Percentiles rank a stretch among this genome's conserved stretches.
These are phyloP conservation scores for Acacia melanoxylon DNA, from an alignment of 306 rosid species.

Conservation along the genomic window DNA sequence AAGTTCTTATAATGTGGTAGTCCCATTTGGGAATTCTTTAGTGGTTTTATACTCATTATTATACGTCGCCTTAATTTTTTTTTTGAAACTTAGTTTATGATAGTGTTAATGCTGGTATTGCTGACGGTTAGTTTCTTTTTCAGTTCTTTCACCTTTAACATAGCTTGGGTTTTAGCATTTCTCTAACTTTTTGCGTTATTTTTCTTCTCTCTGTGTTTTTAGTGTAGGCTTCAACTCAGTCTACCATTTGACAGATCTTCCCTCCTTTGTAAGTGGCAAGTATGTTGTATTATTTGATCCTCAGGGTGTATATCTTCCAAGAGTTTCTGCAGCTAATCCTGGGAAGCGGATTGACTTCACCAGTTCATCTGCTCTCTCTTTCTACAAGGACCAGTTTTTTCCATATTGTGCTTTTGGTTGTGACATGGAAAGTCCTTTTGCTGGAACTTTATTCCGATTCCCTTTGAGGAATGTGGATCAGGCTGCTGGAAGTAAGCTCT, in stretches of 20 bases:
- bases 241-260: conserved; percentile 96
- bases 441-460: conserved; percentile 90
- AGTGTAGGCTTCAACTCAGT: conserved; percentile 99
- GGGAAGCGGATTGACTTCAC: conserved; percentile 93
- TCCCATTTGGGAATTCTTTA: not conserved
- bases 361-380: conserved; percentile 69
- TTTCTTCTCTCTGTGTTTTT: conserved; percentile 25
- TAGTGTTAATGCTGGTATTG: conserved; percentile 1
- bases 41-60: conserved; percentile 2
- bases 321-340: conserved; percentile 86
- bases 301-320: conserved; percentile 89
- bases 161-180: conserved; percentile 18
- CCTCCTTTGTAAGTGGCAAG: conserved; percentile 96
- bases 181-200: conserved; percentile 29
- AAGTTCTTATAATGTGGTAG: conserved; percentile 21
- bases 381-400: conserved; percentile 76
- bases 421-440: conserved; percentile 76
- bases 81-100: not conserved
- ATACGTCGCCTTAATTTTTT: not conserved
- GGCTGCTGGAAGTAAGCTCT: conserved; percentile 82
- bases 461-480: conserved; percentile 83
- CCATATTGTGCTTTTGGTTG: conserved; percentile 94
- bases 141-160: not conserved
- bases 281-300: conserved; percentile 92
- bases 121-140: not conserved